These are phyloP conservation scores for Mariannaea elegans DNA, from an alignment of 2,329 filamentous ascomycete genomes.

Conservation along the genomic window DNA sequence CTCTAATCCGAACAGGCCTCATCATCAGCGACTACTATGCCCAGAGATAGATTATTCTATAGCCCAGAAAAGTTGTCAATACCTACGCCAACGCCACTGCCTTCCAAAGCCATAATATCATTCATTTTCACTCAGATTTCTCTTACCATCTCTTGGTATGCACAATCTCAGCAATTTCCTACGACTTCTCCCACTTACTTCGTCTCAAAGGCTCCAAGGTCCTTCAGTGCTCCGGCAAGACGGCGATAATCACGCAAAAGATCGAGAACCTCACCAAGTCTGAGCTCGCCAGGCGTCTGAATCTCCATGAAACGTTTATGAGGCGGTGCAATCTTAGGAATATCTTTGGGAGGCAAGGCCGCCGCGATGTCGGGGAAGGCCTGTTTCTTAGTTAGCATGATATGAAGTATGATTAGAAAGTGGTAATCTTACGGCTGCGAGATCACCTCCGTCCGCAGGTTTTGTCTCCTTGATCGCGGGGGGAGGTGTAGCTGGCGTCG, in stretches of 20 bases:
- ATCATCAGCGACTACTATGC: neutral
- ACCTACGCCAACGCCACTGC: slow-evolving; percentile 2
- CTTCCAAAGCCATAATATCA: neutral
- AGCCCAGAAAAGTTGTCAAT: neutral
- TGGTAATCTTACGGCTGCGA: slow-evolving; percentile 61
- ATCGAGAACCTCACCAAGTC: slow-evolving; percentile 76
- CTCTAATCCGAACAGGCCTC: neutral
- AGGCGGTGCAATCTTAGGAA: slow-evolving; percentile 68
- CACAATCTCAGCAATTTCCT: neutral
- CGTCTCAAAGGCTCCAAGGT: slow-evolving; percentile 67
- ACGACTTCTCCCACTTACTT: slow-evolving; percentile 36
- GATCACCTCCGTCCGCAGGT: slow-evolving; percentile 61
- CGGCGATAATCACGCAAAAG: slow-evolving; percentile 79
- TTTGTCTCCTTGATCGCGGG: slow-evolving; percentile 53
- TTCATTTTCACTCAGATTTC: neutral
- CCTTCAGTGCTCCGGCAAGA: slow-evolving; percentile 71
- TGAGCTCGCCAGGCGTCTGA: slow-evolving; percentile 74
- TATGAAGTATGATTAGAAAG: neutral
- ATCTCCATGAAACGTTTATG: slow-evolving; percentile 78
- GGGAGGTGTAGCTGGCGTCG: slow-evolving; percentile 43
- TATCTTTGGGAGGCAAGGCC: slow-evolving; percentile 63
- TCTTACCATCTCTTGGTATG: neutral
- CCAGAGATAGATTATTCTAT: neutral
- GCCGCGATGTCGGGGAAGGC: slow-evolving; percentile 69
- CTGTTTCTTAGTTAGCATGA: slow-evolving; percentile 45